Percentiles rank a stretch among this genome's conserved stretches.
phyloP scores from a whole-genome alignment of 306 rosid genomes.

The Cicer yamashitae region DNA sequence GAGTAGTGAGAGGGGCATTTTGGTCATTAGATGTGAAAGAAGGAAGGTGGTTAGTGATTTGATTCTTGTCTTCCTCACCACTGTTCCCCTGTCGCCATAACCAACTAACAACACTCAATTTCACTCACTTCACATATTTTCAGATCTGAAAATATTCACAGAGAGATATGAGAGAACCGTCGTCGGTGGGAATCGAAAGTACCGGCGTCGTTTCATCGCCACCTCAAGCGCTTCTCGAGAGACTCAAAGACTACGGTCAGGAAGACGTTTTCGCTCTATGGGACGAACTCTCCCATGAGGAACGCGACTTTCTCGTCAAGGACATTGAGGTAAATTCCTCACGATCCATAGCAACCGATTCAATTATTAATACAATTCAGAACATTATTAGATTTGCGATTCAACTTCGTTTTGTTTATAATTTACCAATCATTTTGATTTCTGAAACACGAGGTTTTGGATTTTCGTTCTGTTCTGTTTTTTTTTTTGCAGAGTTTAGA shows the following conservation, averaged over 20 bases:
- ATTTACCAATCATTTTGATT: background rate
- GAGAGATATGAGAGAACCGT: slow-evolving; percentile 55
- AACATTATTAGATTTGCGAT: slow-evolving; percentile 31
- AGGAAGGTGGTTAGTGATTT: slow-evolving; percentile 48
- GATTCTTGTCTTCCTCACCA: slow-evolving; percentile 62
- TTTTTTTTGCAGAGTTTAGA: slow-evolving; percentile 67
- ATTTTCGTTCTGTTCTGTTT: background rate
- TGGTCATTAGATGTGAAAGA: slow-evolving; percentile 15
- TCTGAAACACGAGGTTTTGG: background rate
- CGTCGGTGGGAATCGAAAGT: slow-evolving; percentile 55
- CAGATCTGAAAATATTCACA: slow-evolving; percentile 37
- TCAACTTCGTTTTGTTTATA: background rate
- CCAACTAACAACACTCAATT: slow-evolving; percentile 34
- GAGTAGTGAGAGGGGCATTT: slow-evolving; percentile 23
- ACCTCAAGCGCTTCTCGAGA: slow-evolving; percentile 81
- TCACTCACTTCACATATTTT: slow-evolving; percentile 21
- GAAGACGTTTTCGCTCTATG: slow-evolving; percentile 91
- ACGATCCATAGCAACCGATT: slow-evolving; percentile 30
- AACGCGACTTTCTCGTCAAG: slow-evolving; percentile 80
- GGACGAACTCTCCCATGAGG: slow-evolving; percentile 88
- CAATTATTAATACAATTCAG: background rate
- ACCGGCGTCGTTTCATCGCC: slow-evolving; percentile 55
- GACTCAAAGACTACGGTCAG: slow-evolving; percentile 96
- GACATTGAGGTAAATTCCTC: slow-evolving; percentile 69
- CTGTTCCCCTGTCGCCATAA: slow-evolving; percentile 50